Percentiles rank a stretch among this genome's conserved stretches.
phyloP scores from a whole-genome alignment of 495 filamentous ascomycete species.

The Aspergillus bertholletiae region DNA sequence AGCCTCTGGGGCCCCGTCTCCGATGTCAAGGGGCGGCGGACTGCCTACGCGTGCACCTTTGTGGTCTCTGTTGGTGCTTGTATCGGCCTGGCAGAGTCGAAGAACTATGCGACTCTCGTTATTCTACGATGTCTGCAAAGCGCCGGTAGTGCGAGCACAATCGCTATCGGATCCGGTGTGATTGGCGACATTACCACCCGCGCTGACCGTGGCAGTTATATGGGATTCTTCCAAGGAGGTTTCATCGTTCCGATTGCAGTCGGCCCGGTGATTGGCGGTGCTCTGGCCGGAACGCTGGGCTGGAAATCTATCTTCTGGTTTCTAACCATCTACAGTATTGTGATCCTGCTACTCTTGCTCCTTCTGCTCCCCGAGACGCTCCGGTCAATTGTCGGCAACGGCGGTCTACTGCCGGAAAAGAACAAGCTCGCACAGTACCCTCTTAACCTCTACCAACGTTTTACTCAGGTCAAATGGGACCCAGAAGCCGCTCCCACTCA shows the following conservation, averaged over 20 bases:
- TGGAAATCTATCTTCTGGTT: conserved; percentile 61
- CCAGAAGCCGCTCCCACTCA: conserved; percentile 4
- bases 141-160: conserved; percentile 49
- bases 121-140: conserved; percentile 48
- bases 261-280: conserved; percentile 55
- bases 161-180: conserved; percentile 54
- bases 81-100: conserved; percentile 44
- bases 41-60: conserved; percentile 44
- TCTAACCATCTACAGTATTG: conserved; percentile 44
- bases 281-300: conserved; percentile 45
- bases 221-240: conserved; percentile 52
- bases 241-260: conserved; percentile 45
- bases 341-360: conserved; percentile 38
- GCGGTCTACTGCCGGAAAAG: conserved; percentile 22
- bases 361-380: conserved; percentile 53
- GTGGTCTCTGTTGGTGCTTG: conserved; percentile 45
- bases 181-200: conserved; percentile 53
- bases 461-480: conserved; percentile 20
- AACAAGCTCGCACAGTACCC: conserved; percentile 30
- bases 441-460: conserved; percentile 29
- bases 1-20: conserved; percentile 50
- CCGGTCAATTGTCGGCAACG: conserved; percentile 51
- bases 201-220: conserved; percentile 50
- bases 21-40: conserved; percentile 45
- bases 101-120: conserved; percentile 44